Base-by-base conservation (phyloP, 805 yeast species). In the Grigorovia yakushimaensis region DNA sequence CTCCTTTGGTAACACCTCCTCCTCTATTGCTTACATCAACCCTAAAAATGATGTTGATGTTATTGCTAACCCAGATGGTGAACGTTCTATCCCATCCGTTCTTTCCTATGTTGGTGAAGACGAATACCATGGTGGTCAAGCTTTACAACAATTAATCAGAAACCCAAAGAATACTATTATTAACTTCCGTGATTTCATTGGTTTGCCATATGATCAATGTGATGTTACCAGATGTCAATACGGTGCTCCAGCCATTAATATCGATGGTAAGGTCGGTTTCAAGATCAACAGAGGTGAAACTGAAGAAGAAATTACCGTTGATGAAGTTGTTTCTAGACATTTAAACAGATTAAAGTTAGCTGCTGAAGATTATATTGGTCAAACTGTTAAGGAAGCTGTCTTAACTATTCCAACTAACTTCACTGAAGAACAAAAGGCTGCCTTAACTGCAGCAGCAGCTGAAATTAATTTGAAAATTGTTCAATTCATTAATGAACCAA, bases 61-160 rank as follows among this genome's bases (percentile, higher is more conserved):
- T 56, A 91, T 93, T 67, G 98, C 98, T 57, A 91, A 93, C 79
- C 96, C 94, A 57, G 98, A 93, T 64, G 98, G 98, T 68, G 98
- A 93, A 72, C 87, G 98, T 73, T 78, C 91, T 51, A 93, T 93
- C 65, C 95, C 98, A 52, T 84, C 98, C 24, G 84, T 85, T 50
- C 76, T 93, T 51, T 81, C 97, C 18, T 93, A 89, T 66, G 88
- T 88, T 49, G 96, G 94, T 51, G 83, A 77, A 48, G 98, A 93
- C 66, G 98, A 93, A 73, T 93, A 87, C 72, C 97, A 93, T 65
- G 98, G 98, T 51, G 84, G 88, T 50, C 98, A 93, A 73, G 98
- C 98, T 49, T 72, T 82, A 58, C 89, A 88, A 48, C 97, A 93
- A 72, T 72, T 91, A 60, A 74, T 93, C 53, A 85, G 98, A 78